A percentile compares a stretch with the other conserved stretches of the same genome.
Evolutionary conservation across 768 basidiomycete genomes (phyloP).

Genomic region (Tulasnella sp.): DNA sequence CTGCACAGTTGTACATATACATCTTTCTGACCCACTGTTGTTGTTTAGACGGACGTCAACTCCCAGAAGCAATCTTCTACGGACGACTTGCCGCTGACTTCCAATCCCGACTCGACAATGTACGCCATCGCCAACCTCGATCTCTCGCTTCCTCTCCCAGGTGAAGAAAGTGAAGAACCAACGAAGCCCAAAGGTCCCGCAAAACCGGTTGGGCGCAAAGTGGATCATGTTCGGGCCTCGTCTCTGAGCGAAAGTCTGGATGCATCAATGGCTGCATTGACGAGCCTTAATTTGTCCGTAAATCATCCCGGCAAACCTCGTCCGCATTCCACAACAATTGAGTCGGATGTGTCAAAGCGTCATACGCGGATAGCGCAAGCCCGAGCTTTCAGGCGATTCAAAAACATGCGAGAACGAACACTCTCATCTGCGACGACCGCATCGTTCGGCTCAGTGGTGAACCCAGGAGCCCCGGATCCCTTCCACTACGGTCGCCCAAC

Average conservation of each 20-base stretch:
- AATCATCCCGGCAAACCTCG: conserved; percentile 15
- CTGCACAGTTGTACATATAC: not conserved
- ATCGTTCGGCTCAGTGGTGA: conserved; percentile 17
- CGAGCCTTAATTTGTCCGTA: conserved; percentile 29
- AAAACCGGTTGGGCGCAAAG: not conserved
- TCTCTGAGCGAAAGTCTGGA: conserved; percentile 33
- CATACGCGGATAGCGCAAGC: conserved; percentile 28
- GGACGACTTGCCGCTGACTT: not conserved
- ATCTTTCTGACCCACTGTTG: not conserved
- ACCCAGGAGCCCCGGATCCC: conserved; percentile 6
- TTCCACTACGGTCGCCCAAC: conserved; percentile 9
- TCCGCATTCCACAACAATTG: conserved; percentile 9
- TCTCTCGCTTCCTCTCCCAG: conserved; percentile 25
- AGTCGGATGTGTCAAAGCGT: conserved; percentile 28
- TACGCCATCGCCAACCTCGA: conserved; percentile 34
- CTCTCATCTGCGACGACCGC: conserved; percentile 6
- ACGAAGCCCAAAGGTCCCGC: not conserved
- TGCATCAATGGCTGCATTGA: conserved; percentile 35
- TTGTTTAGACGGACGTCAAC: not conserved
- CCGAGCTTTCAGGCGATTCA: not conserved
- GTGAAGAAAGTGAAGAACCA: not conserved
- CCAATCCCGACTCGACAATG: conserved; percentile 26
- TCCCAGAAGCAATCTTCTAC: not conserved
- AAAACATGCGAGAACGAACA: not conserved
- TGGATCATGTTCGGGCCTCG: conserved; percentile 28